Base-by-base conservation (phyloP, 768 basidiomycete species). In the Russula dissimulans region DNA sequence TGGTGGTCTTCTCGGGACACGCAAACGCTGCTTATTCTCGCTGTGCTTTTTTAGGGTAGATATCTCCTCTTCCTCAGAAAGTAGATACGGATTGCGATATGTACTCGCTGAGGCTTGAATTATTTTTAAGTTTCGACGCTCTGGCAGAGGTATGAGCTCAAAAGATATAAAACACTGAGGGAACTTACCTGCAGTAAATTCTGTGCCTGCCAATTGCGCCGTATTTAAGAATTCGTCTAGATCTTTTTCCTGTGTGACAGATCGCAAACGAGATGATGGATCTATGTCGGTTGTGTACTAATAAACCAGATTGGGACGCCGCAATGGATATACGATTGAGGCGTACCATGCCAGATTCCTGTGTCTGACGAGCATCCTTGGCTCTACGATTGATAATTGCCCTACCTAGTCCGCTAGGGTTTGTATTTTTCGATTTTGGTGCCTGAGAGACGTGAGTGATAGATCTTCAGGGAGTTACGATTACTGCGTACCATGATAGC, bases 201-300 rank as follows among this genome's bases (percentile, higher is more conserved):
- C 92, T 11, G 89, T 89, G 53, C 89, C 95, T 14, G 97, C 97
- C 56, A 99, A 77, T 67, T 93, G 89, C 10, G 97, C 97, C 12
- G 91, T 97, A 69, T 84, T 95, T 57, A 99, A 73, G 71, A 99
- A 99, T 73, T 95, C 95, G 66, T 97, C 94, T 18, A 99, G 77
- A 76, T 97, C 94, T 57, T 84, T 78, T 74, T 99, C 95, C 74
- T 98, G 95, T 0, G 97, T 99, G 22, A 99, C 85, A 0, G 95
- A 97, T 69, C 86, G 83, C 41, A 99, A 79, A 38, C 85, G 84
- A 55, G 78, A 78, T 7, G 83, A 79, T 11, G 79, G 71, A 57
- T 89, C 86, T 18, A 84, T 53, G 67, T 95, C 92, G 2, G 89
- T 85, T 5, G 83, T 81, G 71, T 88, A 93, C 91, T 91, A 43